phyloP scores from a whole-genome alignment of 495 filamentous ascomycete species.

The Choiromyces venosus region DNA sequence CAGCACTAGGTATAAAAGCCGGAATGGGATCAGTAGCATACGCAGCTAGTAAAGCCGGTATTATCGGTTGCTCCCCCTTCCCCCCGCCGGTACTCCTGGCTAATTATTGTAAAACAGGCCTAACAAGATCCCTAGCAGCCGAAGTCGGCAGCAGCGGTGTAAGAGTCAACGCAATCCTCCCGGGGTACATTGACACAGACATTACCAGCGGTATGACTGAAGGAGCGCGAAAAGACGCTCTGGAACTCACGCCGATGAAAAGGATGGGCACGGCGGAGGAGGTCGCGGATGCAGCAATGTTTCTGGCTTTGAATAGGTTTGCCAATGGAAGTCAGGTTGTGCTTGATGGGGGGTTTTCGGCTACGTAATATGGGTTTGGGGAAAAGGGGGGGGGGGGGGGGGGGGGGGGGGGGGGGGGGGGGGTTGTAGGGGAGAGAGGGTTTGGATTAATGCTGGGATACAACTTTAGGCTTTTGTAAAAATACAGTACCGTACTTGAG shows the following conservation, averaged over 20 bases:
- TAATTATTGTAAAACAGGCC: conserved; percentile 43
- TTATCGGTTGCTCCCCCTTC: conserved; percentile 53
- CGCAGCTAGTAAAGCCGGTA: conserved; percentile 72
- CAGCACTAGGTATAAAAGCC: conserved; percentile 59
- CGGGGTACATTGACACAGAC: conserved; percentile 72
- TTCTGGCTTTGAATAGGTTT: conserved; percentile 71
- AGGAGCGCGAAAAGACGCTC: conserved; percentile 8
- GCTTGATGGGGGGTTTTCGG: conserved; percentile 78
- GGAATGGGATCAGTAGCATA: conserved; percentile 65
- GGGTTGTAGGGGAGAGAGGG: too few relatives aligned
- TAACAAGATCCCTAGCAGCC: conserved; percentile 64
- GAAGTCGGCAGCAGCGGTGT: conserved; percentile 57
- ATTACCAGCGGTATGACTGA: conserved; percentile 59
- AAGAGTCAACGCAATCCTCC: conserved; percentile 73
- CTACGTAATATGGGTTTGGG: conserved; percentile 44
- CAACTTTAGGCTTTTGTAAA: not conserved
- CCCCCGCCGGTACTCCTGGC: not conserved
- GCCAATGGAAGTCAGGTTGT: conserved; percentile 80
- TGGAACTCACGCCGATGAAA: conserved; percentile 57
- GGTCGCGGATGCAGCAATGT: conserved; percentile 73
- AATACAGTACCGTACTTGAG: too few relatives aligned
- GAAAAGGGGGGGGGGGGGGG: too few relatives aligned
- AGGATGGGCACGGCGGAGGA: conserved; percentile 64
- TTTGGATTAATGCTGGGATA: not conserved
- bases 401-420: too few relatives aligned